Conservation (phyloP, 2,329 filamentous ascomycete species). For the Parascedosporium putredinis region DNA sequence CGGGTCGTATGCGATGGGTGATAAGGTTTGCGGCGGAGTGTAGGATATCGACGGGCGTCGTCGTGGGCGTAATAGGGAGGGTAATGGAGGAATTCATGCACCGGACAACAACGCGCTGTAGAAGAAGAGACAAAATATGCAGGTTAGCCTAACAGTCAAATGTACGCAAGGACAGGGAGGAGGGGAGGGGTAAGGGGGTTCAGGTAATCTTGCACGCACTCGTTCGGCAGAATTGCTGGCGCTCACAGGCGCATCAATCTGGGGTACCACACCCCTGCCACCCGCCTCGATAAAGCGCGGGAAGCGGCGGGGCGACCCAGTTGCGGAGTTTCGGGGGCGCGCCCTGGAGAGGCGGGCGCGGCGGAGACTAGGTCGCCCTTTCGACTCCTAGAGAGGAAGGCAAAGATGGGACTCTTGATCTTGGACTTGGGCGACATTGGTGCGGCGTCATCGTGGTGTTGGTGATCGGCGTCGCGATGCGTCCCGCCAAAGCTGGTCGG, state of each 20-base stretch:
- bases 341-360: neutral
- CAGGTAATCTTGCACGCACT: conserved; percentile 35
- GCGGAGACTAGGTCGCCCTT: conserved; percentile 20
- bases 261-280: conserved; percentile 34
- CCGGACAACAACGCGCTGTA: conserved; percentile 58
- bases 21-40: conserved; percentile 54
- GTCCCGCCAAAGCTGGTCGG: conserved; percentile 6
- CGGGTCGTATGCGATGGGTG: conserved; percentile 51
- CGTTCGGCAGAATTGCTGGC: conserved; percentile 72
- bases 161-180: conserved; percentile 9
- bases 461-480: conserved; percentile 30
- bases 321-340: neutral
- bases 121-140: neutral
- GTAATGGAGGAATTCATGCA: conserved; percentile 59
- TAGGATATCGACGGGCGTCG: conserved; percentile 64
- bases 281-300: conserved; percentile 27
- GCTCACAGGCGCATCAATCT: conserved; percentile 66
- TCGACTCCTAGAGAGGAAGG: conserved; percentile 31
- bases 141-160: no score
- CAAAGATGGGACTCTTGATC: conserved; percentile 29
- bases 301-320: neutral
- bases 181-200: neutral
- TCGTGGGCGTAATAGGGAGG: conserved; percentile 64
- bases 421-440: conserved; percentile 19
- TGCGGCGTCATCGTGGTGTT: conserved; percentile 20